Evolutionary conservation across 257 asterid species (phyloP).

Genomic region (Ophiorrhiza pumila): DNA sequence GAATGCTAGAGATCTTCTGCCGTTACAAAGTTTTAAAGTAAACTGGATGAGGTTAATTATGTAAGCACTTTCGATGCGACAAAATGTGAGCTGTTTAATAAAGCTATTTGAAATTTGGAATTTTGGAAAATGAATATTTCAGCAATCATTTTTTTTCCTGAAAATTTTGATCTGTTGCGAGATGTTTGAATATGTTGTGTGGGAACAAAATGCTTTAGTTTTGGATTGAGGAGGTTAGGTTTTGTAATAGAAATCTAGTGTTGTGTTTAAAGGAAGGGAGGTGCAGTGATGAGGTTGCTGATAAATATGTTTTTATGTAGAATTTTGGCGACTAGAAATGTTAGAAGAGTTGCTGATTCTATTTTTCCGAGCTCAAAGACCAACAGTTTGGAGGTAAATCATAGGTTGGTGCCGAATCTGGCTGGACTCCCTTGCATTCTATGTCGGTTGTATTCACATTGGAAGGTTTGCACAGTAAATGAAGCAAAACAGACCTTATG

Average conservation of each 20-base stretch:
- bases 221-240: neutral
- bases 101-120: neutral
- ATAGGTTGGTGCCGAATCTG: constrained; percentile 25
- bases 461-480: constrained; percentile 23
- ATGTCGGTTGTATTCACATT: constrained; percentile 32
- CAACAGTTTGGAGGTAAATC: constrained; percentile 29
- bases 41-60: neutral
- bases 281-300: neutral
- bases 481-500: constrained; percentile 40
- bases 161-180: neutral
- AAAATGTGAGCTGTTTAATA: neutral
- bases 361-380: constrained; percentile 34
- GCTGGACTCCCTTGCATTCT: constrained; percentile 29
- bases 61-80: neutral
- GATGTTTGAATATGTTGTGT: neutral
- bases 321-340: constrained; percentile 38
- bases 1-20: neutral
- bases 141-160: neutral
- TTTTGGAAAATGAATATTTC: neutral
- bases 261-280: neutral
- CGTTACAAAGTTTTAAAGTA: neutral
- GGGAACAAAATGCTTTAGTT: neutral
- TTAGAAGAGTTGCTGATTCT: constrained; percentile 43
- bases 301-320: constrained; percentile 31
- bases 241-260: neutral